Percentiles rank a stretch among this genome's conserved stretches.
These are phyloP conservation scores for Agapanthus africanus DNA, from an alignment of 106 monocot genomes.

Conservation along the genomic window DNA sequence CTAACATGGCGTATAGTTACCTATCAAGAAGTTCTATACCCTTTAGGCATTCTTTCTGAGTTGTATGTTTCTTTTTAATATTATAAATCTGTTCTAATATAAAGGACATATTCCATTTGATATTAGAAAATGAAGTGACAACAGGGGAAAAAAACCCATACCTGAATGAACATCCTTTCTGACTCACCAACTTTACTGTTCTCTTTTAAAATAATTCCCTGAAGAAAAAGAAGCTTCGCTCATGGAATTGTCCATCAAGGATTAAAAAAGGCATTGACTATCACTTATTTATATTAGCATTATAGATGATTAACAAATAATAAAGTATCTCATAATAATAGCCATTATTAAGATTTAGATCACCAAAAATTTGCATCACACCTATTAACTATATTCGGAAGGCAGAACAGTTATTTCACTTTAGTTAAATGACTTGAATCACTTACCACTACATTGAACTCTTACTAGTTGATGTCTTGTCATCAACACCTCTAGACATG, in stretches of 20 bases:
- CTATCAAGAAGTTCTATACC: neutral
- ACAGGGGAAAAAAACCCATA: slow-evolving; percentile 4
- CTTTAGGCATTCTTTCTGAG: neutral
- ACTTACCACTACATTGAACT: too few species aligned
- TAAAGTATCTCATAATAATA: neutral
- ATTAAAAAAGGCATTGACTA: neutral
- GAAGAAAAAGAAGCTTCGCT: neutral
- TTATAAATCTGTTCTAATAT: too few species aligned
- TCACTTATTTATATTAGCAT: neutral
- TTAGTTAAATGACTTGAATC: too few species aligned
- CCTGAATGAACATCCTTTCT: slow-evolving; percentile 98
- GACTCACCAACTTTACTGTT: slow-evolving; percentile 81
- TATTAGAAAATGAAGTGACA: neutral
- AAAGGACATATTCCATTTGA: too few species aligned
- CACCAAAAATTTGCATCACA: neutral
- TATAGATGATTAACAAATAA: neutral
- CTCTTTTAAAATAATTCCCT: slow-evolving; percentile 93
- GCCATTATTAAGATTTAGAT: neutral
- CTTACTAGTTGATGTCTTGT: too few species aligned
- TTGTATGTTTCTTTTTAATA: neutral
- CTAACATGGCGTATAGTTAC: neutral
- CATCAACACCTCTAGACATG: neutral
- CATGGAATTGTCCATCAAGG: neutral
- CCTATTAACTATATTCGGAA: neutral
- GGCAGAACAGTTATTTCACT: neutral